These are phyloP conservation scores for Diaporthe humulicola DNA, from an alignment of 2,329 filamentous ascomycete genomes.

Conservation along the genomic window DNA sequence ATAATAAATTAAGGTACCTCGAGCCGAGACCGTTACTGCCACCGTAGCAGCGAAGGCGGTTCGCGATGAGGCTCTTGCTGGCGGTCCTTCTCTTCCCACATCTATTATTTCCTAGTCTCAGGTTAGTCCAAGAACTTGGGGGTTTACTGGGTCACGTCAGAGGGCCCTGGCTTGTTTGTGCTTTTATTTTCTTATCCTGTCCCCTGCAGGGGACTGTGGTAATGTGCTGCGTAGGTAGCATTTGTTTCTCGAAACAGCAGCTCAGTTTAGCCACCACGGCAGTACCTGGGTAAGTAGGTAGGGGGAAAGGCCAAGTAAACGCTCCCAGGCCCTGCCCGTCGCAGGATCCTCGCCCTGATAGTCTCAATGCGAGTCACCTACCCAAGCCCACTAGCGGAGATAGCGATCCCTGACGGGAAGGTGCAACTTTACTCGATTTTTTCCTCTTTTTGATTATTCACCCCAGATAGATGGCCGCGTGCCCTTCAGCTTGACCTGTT, in stretches of 20 bases:
- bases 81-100: background rate
- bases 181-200: background rate
- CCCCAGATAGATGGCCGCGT: slow-evolving; percentile 14
- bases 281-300: too few species aligned
- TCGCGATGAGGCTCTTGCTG: slow-evolving; percentile 15
- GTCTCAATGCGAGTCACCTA: slow-evolving; percentile 14
- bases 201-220: slow-evolving; percentile 16
- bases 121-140: background rate
- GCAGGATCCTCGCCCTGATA: slow-evolving; percentile 25
- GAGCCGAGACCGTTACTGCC: background rate
- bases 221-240: background rate
- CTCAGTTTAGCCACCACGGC: background rate
- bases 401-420: slow-evolving; percentile 25
- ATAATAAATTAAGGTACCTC: slow-evolving; percentile 17
- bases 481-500: background rate
- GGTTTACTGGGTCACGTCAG: background rate
- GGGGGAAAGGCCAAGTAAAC: background rate
- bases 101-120: background rate
- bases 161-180: background rate
- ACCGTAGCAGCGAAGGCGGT: slow-evolving; percentile 7
- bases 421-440: background rate
- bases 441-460: background rate
- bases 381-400: slow-evolving; percentile 31
- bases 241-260: slow-evolving; percentile 27
- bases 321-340: slow-evolving; percentile 8